phyloP scores from a whole-genome alignment of 2,329 filamentous ascomycete genomes.

The Aspergillus jensenii region DNA sequence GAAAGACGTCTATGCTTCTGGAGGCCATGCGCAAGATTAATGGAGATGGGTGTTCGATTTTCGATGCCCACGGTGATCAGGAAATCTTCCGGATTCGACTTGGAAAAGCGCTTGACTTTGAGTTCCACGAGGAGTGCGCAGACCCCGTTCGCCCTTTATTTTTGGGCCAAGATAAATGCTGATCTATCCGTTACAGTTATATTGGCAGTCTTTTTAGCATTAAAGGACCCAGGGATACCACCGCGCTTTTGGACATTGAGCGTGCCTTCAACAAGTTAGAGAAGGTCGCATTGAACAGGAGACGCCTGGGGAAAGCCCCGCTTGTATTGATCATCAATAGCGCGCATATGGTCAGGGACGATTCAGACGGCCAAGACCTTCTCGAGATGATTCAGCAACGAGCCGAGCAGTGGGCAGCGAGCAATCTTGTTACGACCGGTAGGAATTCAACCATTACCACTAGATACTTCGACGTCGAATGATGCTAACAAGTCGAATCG shows the following conservation, averaged over 20 bases:
- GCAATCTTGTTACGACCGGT: conserved; percentile 76
- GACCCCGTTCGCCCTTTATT: neutral
- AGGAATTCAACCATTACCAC: conserved; percentile 11
- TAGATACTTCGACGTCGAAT: neutral
- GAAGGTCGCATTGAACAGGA: conserved; percentile 75
- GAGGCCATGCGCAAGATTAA: conserved; percentile 93
- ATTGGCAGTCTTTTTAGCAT: conserved; percentile 97
- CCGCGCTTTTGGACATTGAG: conserved; percentile 90
- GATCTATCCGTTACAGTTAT: conserved; percentile 32
- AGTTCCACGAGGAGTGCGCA: conserved; percentile 90
- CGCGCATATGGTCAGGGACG: conserved; percentile 84
- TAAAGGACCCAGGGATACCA: conserved; percentile 85
- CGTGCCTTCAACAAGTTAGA: conserved; percentile 96
- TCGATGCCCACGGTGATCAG: conserved; percentile 90
- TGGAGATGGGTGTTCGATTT: conserved; percentile 87
- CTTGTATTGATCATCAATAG: conserved; percentile 94
- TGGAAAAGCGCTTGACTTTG: conserved; percentile 91
- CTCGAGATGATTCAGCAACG: conserved; percentile 93
- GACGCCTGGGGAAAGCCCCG: conserved; percentile 63
- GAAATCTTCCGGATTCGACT: conserved; percentile 93
- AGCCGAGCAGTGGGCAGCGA: conserved; percentile 93
- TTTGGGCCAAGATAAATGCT: conserved; percentile 5
- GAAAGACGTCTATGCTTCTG: conserved; percentile 94
- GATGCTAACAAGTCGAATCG: neutral
- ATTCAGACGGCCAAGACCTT: conserved; percentile 88